Evolutionary conservation across 306 rosid genomes (phyloP), one percentile per base, ranked within the genome.

Genomic region (Acacia melanoxylon): DNA sequence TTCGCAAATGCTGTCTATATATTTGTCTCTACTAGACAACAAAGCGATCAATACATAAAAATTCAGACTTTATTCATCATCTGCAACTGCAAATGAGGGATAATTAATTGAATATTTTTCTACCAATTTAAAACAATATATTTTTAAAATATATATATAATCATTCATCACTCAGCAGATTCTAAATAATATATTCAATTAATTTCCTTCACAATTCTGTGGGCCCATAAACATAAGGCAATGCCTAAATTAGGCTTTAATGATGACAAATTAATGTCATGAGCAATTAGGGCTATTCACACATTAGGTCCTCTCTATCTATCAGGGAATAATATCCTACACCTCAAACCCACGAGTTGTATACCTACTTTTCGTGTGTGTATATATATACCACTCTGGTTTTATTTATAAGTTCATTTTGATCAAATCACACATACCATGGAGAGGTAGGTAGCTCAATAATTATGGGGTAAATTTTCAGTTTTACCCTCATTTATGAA

Each of bases 171-270:
- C 3, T 72, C 12, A 20, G 16, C 44, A 52, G 31, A 24, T 72
- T 8, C 1, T 63, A 1, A 25, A 61, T 61, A 61, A 51, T 51
- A 19, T 20, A 56, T 20, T 8, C 6, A n/a, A n/a, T 58, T n/a
- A 37, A 25, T 77, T 59, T 61, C 14, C 54, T 68, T 58, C 24
- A 66, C 20, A n/a, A n/a, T 78, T 59, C 68, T 51, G n/a, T 37
- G 15, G 78, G 61, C 29, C 78, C 80, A 20, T 20, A 22, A n/a
- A 58, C 65, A 9, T 1, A 52, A 13, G 77, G 56, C 52, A 42
- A 75, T n/a, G 87, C 44, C 59, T 49, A 56, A 80, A 83, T 75
- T 68, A 74, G 74, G 4, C 82, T 78, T 86, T 31, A 80, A 82
- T 86, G 46, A 85, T 85, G 80, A 37, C 82, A 15, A n/a, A 59